These are phyloP conservation scores for Phytophthora podocarpi DNA, from an alignment of 352 stramenopile genomes.

Conservation along the genomic window DNA sequence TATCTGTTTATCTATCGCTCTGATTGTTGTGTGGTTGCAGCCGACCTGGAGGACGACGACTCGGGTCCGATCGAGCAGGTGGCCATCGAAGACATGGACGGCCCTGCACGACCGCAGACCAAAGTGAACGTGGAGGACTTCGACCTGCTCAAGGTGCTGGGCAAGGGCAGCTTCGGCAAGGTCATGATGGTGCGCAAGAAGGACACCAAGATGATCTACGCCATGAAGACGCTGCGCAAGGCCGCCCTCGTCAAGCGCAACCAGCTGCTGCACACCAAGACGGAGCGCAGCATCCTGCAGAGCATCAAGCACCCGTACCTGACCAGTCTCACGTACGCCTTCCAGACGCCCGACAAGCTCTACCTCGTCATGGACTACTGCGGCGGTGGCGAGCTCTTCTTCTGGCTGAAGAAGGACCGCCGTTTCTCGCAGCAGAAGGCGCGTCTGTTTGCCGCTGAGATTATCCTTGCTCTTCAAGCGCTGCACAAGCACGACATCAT, in stretches of 20 bases:
- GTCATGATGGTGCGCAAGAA: conserved; percentile 96
- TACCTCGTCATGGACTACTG: conserved; percentile 96
- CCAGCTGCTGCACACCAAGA: conserved; percentile 94
- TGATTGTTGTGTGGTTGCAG: conserved; percentile 33
- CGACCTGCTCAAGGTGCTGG: conserved; percentile 93
- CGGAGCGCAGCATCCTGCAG: conserved; percentile 93
- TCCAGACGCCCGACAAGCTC: conserved; percentile 93
- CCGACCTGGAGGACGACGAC: conserved; percentile 83
- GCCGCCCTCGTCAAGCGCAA: conserved; percentile 92
- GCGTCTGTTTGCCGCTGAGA: conserved; percentile 93
- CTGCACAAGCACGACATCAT: conserved; percentile 96
- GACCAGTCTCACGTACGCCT: conserved; percentile 86
- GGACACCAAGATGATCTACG: conserved; percentile 93
- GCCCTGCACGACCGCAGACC: conserved; percentile 53
- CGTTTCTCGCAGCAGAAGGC: conserved; percentile 93
- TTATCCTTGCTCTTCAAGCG: conserved; percentile 92
- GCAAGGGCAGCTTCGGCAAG: conserved; percentile 96
- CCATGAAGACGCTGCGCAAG: conserved; percentile 96
- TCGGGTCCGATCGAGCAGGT: conserved; percentile 82
- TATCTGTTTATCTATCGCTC: conserved; percentile 12
- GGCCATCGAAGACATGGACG: conserved; percentile 83
- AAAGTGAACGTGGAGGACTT: conserved; percentile 94
- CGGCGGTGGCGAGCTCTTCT: conserved; percentile 94
- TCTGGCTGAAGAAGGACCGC: conserved; percentile 95
- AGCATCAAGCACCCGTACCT: conserved; percentile 94